Evolutionary conservation across 2,329 filamentous ascomycete species (phyloP).

Genomic region (Albophoma yamanashiensis): DNA sequence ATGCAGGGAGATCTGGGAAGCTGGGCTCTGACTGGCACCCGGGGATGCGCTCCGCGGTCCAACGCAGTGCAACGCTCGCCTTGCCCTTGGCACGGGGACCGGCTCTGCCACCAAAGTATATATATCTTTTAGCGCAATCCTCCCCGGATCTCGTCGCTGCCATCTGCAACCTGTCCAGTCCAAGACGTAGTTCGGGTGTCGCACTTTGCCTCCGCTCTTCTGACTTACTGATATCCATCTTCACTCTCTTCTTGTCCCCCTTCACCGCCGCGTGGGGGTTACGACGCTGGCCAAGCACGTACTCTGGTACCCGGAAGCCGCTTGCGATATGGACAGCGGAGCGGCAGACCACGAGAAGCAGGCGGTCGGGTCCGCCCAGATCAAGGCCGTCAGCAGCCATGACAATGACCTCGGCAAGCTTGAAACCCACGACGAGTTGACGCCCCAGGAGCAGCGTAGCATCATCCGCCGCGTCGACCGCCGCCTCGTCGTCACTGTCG

Average conservation of each 20-base stretch:
- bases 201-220: neutral
- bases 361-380: slow-evolving; percentile 12
- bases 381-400: slow-evolving; percentile 12
- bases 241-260: neutral
- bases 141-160: neutral
- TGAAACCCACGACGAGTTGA: slow-evolving; percentile 34
- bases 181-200: neutral
- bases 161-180: neutral
- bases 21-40: neutral
- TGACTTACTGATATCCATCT: neutral
- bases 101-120: neutral
- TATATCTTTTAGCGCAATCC: neutral
- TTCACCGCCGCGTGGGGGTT: neutral
- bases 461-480: slow-evolving; percentile 63
- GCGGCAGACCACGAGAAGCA: slow-evolving; percentile 12
- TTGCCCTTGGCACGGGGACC: neutral
- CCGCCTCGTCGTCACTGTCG: slow-evolving; percentile 50
- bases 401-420: slow-evolving; percentile 22
- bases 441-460: slow-evolving; percentile 49
- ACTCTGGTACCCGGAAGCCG: neutral
- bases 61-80: neutral
- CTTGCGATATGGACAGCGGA: slow-evolving; percentile 11
- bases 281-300: neutral
- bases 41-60: neutral
- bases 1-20: neutral